A percentile compares a stretch with the other conserved stretches of the same genome.
Evolutionary conservation across 768 basidiomycete genomes (phyloP).

Genomic region (Podaxis sp.): DNA sequence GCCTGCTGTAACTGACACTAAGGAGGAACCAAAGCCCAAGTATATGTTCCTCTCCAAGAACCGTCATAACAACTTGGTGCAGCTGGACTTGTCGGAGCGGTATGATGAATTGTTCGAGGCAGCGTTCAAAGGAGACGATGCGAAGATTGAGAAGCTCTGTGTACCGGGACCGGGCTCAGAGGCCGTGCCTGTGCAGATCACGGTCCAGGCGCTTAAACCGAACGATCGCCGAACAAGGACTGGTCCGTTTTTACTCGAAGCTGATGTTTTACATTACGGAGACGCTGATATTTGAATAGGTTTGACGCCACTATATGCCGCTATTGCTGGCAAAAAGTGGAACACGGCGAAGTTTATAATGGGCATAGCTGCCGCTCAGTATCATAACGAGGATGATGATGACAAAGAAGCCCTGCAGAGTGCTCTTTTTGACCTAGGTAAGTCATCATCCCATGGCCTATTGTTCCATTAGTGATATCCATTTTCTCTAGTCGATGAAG

Average conservation of each 20-base stretch:
- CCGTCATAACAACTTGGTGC: slow-evolving; percentile 30
- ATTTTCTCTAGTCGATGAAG: slow-evolving; percentile 30
- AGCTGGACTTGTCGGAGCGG: slow-evolving; percentile 29
- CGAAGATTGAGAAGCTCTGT: slow-evolving; percentile 51
- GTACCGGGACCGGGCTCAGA: slow-evolving; percentile 29
- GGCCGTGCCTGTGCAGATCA: slow-evolving; percentile 42
- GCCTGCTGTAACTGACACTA: too few species aligned
- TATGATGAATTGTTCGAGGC: slow-evolving; percentile 63
- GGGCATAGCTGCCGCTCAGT: slow-evolving; percentile 56
- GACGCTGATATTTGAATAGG: slow-evolving; percentile 27
- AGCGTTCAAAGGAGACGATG: slow-evolving; percentile 51
- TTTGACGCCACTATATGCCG: slow-evolving; percentile 50
- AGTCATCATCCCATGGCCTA: not conserved
- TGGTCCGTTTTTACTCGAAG: slow-evolving; percentile 22
- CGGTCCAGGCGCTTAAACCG: slow-evolving; percentile 29
- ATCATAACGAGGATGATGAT: slow-evolving; percentile 37
- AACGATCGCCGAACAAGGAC: slow-evolving; percentile 17
- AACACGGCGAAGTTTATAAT: slow-evolving; percentile 58
- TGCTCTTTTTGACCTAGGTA: slow-evolving; percentile 36
- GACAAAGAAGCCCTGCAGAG: slow-evolving; percentile 34
- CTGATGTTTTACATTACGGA: not conserved
- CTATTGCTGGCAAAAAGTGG: slow-evolving; percentile 51
- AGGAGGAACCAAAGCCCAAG: not conserved
- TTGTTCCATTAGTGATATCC: not conserved
- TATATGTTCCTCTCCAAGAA: slow-evolving; percentile 17